Conservation (phyloP, 108 stramenopile species). For the Fragilaria radians region DNA sequence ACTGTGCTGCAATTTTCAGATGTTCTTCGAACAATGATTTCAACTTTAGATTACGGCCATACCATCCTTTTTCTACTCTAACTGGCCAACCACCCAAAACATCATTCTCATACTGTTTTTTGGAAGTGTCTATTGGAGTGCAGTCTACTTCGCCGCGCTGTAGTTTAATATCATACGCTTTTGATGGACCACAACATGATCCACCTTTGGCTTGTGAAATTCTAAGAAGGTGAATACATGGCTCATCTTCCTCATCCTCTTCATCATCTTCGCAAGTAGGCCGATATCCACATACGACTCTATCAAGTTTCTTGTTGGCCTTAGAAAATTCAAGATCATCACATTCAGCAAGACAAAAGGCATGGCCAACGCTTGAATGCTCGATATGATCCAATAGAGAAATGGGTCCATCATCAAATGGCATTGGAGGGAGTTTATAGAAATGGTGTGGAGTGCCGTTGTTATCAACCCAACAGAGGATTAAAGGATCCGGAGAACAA, state of each 20-base stretch:
- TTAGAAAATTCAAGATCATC: constrained; percentile 14
- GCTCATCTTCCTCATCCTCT: background rate
- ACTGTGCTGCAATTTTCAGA: constrained; percentile 27
- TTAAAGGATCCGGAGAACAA: constrained; percentile 18
- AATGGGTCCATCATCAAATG: background rate
- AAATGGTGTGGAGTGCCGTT: constrained; percentile 31
- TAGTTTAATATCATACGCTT: too few relatives aligned
- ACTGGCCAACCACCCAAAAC: constrained; percentile 59
- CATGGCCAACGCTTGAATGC: constrained; percentile 51
- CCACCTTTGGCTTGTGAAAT: too few relatives aligned
- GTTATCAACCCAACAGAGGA: constrained; percentile 37
- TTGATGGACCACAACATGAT: too few relatives aligned
- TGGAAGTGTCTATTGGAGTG: constrained; percentile 46
- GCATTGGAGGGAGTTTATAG: constrained; percentile 19
- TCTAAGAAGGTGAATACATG: too few relatives aligned
- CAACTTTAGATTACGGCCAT: constrained; percentile 14
- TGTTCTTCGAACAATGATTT: constrained; percentile 40
- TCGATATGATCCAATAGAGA: constrained; percentile 49
- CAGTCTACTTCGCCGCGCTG: constrained; percentile 27
- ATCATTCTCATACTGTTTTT: constrained; percentile 49
- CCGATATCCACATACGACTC: constrained; percentile 23
- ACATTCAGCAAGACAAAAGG: constrained; percentile 51
- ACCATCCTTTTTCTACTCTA: constrained; percentile 28
- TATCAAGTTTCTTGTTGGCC: constrained; percentile 4
- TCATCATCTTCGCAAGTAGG: constrained; percentile 16